These are phyloP conservation scores for Candida tropicalis DNA, from an alignment of 1,139 yeast species.

Conservation along the genomic window DNA sequence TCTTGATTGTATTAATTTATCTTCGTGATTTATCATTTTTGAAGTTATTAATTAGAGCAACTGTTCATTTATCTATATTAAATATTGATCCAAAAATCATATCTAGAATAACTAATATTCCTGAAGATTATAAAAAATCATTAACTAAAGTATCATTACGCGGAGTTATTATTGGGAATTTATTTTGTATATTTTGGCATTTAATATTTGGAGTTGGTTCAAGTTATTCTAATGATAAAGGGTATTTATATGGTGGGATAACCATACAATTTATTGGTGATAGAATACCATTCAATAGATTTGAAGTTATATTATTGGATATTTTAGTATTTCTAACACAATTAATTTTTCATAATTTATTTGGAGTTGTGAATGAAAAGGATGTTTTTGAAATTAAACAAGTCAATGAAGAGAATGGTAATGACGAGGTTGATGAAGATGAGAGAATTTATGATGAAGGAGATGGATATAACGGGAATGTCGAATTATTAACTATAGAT, in stretches of 20 bases:
- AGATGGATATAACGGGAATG: slow-evolving; percentile 48
- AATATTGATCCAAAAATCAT: slow-evolving; percentile 25
- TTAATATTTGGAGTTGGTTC: slow-evolving; percentile 32
- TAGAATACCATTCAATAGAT: slow-evolving; percentile 27
- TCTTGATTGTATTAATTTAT: slow-evolving; percentile 35
- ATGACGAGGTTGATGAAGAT: slow-evolving; percentile 10
- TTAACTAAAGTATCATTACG: slow-evolving; percentile 31
- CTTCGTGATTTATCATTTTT: slow-evolving; percentile 40
- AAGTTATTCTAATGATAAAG: slow-evolving; percentile 16
- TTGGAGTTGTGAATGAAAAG: slow-evolving; percentile 36
- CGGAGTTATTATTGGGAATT: slow-evolving; percentile 28
- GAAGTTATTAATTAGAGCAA: slow-evolving; percentile 28
- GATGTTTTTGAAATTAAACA: slow-evolving; percentile 23
- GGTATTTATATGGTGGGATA: slow-evolving; percentile 37
- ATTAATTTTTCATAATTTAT: slow-evolving; percentile 33
- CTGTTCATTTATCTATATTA: slow-evolving; percentile 32
- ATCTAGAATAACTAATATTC: slow-evolving; percentile 16
- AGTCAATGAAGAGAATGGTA: not conserved
- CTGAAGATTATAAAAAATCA: slow-evolving; percentile 32
- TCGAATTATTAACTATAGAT: slow-evolving; percentile 32
- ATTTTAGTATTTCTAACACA: slow-evolving; percentile 29
- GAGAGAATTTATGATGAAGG: slow-evolving; percentile 23
- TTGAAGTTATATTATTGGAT: slow-evolving; percentile 34
- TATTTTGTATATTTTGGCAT: slow-evolving; percentile 30
- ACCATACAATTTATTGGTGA: slow-evolving; percentile 48